phyloP scores from a whole-genome alignment of 2,329 filamentous ascomycete genomes.

The Fusarium verrucosum region DNA sequence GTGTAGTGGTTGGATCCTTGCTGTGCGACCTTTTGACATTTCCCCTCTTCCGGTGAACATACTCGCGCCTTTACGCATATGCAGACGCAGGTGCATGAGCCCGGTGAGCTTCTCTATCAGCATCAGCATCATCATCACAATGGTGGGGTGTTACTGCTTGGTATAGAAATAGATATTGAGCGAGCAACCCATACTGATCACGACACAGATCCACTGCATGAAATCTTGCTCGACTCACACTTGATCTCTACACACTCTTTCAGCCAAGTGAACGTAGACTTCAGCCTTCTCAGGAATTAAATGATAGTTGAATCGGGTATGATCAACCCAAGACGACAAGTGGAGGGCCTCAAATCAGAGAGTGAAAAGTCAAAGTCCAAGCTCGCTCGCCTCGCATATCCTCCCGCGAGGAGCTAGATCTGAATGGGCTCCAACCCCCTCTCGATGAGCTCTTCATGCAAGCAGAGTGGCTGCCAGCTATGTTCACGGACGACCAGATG shows the following conservation, averaged over 20 bases:
- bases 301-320: slow-evolving; percentile 22
- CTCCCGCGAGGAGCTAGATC: slow-evolving; percentile 39
- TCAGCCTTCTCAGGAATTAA: slow-evolving; percentile 23
- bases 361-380: slow-evolving; percentile 33
- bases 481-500: slow-evolving; percentile 39
- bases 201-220: slow-evolving; percentile 30
- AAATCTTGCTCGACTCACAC: slow-evolving; percentile 6
- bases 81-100: slow-evolving; percentile 38
- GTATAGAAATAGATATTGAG: slow-evolving; percentile 17
- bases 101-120: slow-evolving; percentile 30
- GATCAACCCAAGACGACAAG: slow-evolving; percentile 21
- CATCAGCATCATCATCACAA: slow-evolving; percentile 6
- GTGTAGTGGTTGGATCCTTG: slow-evolving; percentile 31
- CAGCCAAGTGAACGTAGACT: neutral
- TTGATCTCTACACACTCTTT: neutral
- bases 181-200: slow-evolving; percentile 19
- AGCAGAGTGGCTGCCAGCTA: slow-evolving; percentile 41
- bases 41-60: slow-evolving; percentile 39
- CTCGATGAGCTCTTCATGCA: slow-evolving; percentile 33
- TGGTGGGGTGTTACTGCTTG: slow-evolving; percentile 34
- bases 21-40: slow-evolving; percentile 33
- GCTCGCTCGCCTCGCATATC: slow-evolving; percentile 35
- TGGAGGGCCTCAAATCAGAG: slow-evolving; percentile 37
- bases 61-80: slow-evolving; percentile 38
- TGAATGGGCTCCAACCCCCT: slow-evolving; percentile 30